Conservation (phyloP, 2,329 filamentous ascomycete genomes). For the Cadophora gregata region DNA sequence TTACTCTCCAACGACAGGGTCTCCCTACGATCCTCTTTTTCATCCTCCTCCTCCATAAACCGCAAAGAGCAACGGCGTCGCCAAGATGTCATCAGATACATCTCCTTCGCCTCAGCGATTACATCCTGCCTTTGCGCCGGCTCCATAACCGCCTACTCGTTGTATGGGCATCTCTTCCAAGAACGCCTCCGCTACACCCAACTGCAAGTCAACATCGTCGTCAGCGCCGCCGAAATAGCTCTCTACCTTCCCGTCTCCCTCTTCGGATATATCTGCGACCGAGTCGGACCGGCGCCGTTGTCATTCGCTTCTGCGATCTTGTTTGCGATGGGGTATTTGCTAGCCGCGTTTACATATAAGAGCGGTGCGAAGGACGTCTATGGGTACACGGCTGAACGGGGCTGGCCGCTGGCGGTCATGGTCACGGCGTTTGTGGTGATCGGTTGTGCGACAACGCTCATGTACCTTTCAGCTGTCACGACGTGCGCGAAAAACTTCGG, state of each 20-base stretch:
- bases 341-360: constrained; percentile 80
- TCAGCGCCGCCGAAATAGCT: constrained; percentile 84
- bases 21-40: constrained; percentile 32
- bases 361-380: constrained; percentile 54
- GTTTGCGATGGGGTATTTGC: constrained; percentile 81
- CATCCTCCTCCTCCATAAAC: constrained; percentile 29
- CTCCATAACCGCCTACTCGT: constrained; percentile 89
- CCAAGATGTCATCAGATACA: constrained; percentile 41
- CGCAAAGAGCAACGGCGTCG: constrained; percentile 30
- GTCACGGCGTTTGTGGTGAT: constrained; percentile 82
- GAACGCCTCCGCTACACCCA: constrained; percentile 86
- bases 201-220: constrained; percentile 88
- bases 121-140: constrained; percentile 77
- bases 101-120: constrained; percentile 61
- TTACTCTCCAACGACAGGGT: constrained; percentile 34
- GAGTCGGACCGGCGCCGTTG: constrained; percentile 79
- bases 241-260: constrained; percentile 92
- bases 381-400: constrained; percentile 52
- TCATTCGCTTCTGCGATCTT: constrained; percentile 74
- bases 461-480: constrained; percentile 91
- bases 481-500: constrained; percentile 99
- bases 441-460: constrained; percentile 81
- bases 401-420: constrained; percentile 82
- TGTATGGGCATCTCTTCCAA: constrained; percentile 92
- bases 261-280: constrained; percentile 91